Evolutionary conservation across 73 alveolate species (phyloP), one percentile per base, ranked within the genome.

Genomic region (Paramecium sexaurelia): DNA sequence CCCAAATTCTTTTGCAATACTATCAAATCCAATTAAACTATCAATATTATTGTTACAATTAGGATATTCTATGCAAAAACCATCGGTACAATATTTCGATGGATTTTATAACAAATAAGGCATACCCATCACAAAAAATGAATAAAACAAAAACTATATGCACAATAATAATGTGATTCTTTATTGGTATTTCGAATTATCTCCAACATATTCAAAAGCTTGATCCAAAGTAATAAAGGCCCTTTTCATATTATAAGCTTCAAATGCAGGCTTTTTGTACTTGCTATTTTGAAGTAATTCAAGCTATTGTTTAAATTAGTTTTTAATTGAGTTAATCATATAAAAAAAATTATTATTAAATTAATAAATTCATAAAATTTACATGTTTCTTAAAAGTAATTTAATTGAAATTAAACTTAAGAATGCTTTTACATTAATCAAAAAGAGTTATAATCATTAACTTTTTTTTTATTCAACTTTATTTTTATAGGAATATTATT

Each of bases 121-220:
- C 90, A 78, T 78, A 24, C 90, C 90, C 90, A 78, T 78, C 0
- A 78, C 90, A 43, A 78, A 78, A 43, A 78, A 78, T 1, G 90
- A 78, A 17, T 78, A 78, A 40, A 78, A 78, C 27, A 78, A 78
- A 43, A 78, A 78, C 35, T 78, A 11, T 10, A 78, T 41, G 73
- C 75, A 40, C 13, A 88, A 73, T 40, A 88, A 32, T 61, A 55
- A 68, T 68, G 94, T 88, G 40, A 88, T 88, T 29, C 91, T 33
- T 36, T 88, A 43, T 82, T 88, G 55, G 27, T 68, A 88, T 39
- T 82, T 88, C 6, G 94, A 88, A 43, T 88, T 88, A 55, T 88
- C 94, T n/a, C 94, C 94, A 15, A 88, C 94, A 69, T 88, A 88
- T 6, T 68, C 87, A 45, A 68, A 88, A 11, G 94, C 85, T 43